These are phyloP conservation scores for Diaporthe ilicicola DNA, from an alignment of 2,329 filamentous ascomycete genomes.

Conservation along the genomic window DNA sequence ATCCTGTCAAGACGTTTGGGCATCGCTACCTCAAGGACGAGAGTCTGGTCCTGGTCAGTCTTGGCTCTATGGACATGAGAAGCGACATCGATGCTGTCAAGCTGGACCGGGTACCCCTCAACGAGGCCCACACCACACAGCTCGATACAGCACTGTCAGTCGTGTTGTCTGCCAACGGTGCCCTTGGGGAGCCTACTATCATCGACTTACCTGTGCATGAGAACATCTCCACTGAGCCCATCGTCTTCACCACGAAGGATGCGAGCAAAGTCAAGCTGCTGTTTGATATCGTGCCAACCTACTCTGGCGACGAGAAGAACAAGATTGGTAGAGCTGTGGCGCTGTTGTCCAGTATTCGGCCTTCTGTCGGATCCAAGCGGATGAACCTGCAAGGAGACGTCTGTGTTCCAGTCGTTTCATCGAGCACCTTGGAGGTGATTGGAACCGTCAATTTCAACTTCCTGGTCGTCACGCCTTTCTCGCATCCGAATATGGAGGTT, in stretches of 20 bases:
- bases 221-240: conserved; percentile 91
- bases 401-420: conserved; percentile 86
- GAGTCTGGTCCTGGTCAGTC: conserved; percentile 88
- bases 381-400: conserved; percentile 93
- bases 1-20: conserved; percentile 93
- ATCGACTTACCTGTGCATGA: conserved; percentile 95
- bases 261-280: conserved; percentile 83
- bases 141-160: conserved; percentile 93
- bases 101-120: conserved; percentile 86
- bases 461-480: conserved; percentile 91
- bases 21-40: conserved; percentile 93
- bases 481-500: conserved; percentile 92
- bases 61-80: conserved; percentile 94
- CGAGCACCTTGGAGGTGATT: conserved; percentile 84
- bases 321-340: conserved; percentile 91
- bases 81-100: conserved; percentile 83
- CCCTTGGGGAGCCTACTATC: conserved; percentile 84
- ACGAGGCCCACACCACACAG: conserved; percentile 89
- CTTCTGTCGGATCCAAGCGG: conserved; percentile 82
- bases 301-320: conserved; percentile 87
- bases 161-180: conserved; percentile 86
- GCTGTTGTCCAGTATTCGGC: conserved; percentile 85
- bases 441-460: conserved; percentile 98
- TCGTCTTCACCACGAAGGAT: conserved; percentile 85
- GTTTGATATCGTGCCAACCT: conserved; percentile 96